Conservation (phyloP, 768 basidiomycete species). For the Lactifluus subvellereus region DNA sequence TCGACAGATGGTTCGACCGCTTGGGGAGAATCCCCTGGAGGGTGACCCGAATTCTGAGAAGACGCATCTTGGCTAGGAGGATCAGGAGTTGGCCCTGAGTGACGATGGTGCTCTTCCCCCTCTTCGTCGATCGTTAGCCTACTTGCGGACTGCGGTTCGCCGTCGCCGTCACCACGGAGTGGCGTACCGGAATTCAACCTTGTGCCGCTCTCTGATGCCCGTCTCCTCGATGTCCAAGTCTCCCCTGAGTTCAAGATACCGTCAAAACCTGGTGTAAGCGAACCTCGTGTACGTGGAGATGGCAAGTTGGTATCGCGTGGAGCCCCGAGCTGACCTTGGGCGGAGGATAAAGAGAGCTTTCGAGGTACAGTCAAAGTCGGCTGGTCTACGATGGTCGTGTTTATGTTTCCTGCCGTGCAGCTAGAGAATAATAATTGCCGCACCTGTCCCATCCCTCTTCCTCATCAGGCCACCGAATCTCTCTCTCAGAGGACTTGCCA, state of each 20-base stretch:
- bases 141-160: slow-evolving; percentile 39
- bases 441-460: slow-evolving; percentile 69
- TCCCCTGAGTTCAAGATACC: slow-evolving; percentile 65
- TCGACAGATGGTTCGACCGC: not conserved
- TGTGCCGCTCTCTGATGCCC: slow-evolving; percentile 49
- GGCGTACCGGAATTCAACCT: slow-evolving; percentile 37
- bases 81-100: not conserved
- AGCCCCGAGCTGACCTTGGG: slow-evolving; percentile 48
- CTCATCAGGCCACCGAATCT: slow-evolving; percentile 56
- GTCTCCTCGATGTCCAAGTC: slow-evolving; percentile 60
- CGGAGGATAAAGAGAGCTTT: slow-evolving; percentile 62
- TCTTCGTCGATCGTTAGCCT: slow-evolving; percentile 54
- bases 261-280: slow-evolving; percentile 59
- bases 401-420: not conserved
- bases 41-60: not conserved
- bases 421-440: slow-evolving; percentile 19
- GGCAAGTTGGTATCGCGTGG: slow-evolving; percentile 55
- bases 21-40: not conserved
- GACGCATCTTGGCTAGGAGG: not conserved
- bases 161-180: slow-evolving; percentile 37
- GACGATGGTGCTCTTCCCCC: slow-evolving; percentile 36
- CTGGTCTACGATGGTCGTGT: slow-evolving; percentile 43
- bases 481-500: slow-evolving; percentile 55
- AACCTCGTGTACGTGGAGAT: slow-evolving; percentile 61
- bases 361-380: slow-evolving; percentile 49